These are phyloP conservation scores for Spencermartinsiella europaea DNA, from an alignment of 805 yeast genomes.

Conservation along the genomic window DNA sequence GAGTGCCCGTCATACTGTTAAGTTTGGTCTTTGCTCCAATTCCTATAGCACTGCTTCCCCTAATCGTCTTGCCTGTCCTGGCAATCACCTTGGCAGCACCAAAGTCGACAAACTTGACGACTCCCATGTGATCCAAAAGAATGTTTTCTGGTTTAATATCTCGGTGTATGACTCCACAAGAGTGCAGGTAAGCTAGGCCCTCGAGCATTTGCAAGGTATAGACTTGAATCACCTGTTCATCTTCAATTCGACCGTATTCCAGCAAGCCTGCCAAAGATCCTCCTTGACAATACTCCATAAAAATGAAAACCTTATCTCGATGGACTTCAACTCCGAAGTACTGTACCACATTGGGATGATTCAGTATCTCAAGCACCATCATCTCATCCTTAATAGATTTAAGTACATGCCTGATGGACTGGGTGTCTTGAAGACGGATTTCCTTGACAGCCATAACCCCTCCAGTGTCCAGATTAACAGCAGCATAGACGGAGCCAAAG, in stretches of 20 bases:
- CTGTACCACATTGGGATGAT: conserved; percentile 95
- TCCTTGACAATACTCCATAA: conserved; percentile 97
- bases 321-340: conserved; percentile 97
- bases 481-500: conserved; percentile 90
- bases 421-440: conserved; percentile 82
- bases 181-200: conserved; percentile 91
- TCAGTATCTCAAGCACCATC: conserved; percentile 90
- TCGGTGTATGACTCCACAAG: conserved; percentile 91
- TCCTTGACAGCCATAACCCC: conserved; percentile 97
- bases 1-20: conserved; percentile 78
- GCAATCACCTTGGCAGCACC: conserved; percentile 89
- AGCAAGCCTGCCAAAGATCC: conserved; percentile 84
- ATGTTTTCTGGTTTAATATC: conserved; percentile 96
- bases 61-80: conserved; percentile 30
- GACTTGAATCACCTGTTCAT: conserved; percentile 85
- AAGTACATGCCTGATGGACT: conserved; percentile 74
- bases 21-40: conserved; percentile 27
- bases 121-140: conserved; percentile 83
- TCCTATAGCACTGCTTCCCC: conserved; percentile 25
- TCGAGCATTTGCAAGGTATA: conserved; percentile 90
- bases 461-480: conserved; percentile 89
- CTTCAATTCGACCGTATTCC: conserved; percentile 91
- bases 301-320: conserved; percentile 87
- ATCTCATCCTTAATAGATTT: conserved; percentile 92
- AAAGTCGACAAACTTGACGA: conserved; percentile 92